Conservation (phyloP, 2,329 filamentous ascomycete genomes). For the Amphichorda felina region DNA sequence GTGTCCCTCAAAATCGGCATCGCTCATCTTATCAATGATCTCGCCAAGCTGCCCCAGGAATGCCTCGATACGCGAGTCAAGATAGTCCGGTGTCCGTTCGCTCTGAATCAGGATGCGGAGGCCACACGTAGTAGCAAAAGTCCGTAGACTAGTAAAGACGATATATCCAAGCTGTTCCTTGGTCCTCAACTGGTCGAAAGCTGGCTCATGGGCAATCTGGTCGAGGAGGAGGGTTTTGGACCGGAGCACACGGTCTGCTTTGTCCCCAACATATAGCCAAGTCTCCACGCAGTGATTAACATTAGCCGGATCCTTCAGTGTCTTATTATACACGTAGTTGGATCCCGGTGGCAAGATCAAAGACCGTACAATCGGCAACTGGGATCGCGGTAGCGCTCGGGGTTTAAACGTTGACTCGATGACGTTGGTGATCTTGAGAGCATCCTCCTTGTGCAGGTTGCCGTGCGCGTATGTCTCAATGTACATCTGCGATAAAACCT, state of each 20-base stretch:
- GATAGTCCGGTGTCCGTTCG: slow-evolving; percentile 70
- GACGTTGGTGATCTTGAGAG: slow-evolving; percentile 71
- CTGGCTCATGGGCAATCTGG: slow-evolving; percentile 86
- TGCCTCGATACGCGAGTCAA: slow-evolving; percentile 77
- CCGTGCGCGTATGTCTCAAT: slow-evolving; percentile 84
- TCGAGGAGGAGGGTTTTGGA: slow-evolving; percentile 73
- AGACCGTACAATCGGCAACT: slow-evolving; percentile 71
- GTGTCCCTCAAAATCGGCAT: slow-evolving; percentile 78
- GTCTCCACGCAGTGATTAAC: slow-evolving; percentile 82
- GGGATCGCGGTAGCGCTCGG: slow-evolving; percentile 57
- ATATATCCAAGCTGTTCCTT: slow-evolving; percentile 98
- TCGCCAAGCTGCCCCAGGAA: slow-evolving; percentile 62
- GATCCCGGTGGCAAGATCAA: slow-evolving; percentile 67
- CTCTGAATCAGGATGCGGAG: slow-evolving; percentile 91
- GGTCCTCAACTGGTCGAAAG: slow-evolving; percentile 87
- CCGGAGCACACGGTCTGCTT: slow-evolving; percentile 55
- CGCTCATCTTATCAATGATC: slow-evolving; percentile 62
- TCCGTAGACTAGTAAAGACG: slow-evolving; percentile 70
- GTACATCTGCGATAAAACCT: slow-evolving; percentile 71
- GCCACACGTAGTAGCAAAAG: slow-evolving; percentile 65
- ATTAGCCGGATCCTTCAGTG: slow-evolving; percentile 75
- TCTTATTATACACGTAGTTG: slow-evolving; percentile 74
- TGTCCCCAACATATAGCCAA: slow-evolving; percentile 57
- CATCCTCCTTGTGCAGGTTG: slow-evolving; percentile 90
- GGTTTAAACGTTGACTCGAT: slow-evolving; percentile 70